Evolutionary conservation across 2,329 filamentous ascomycete species (phyloP).

Genomic region (Trichoderma hamatum): DNA sequence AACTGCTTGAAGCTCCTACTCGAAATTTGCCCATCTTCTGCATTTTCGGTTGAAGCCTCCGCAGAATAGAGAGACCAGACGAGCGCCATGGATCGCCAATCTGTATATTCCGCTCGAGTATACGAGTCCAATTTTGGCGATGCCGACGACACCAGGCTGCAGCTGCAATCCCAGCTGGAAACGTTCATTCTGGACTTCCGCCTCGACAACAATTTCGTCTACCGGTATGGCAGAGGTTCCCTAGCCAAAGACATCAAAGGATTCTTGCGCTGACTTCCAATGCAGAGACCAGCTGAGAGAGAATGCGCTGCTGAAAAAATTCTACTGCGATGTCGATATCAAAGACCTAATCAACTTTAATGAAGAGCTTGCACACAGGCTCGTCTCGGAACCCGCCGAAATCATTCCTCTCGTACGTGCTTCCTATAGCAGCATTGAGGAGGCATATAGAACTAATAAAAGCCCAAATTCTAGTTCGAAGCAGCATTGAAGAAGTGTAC

Average conservation of each 20-base stretch:
- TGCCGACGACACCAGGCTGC: constrained; percentile 68
- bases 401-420: constrained; percentile 80
- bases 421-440: not conserved
- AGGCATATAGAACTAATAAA: not conserved
- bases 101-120: constrained; percentile 82
- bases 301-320: constrained; percentile 91
- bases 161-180: constrained; percentile 78
- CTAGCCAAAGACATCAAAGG: not conserved
- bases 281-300: constrained; percentile 89
- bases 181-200: constrained; percentile 93
- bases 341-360: constrained; percentile 95
- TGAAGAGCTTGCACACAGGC: constrained; percentile 87
- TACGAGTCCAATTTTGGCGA: constrained; percentile 69
- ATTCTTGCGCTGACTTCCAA: constrained; percentile 24
- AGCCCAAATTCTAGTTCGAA: constrained; percentile 69
- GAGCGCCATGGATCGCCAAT: constrained; percentile 77
- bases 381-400: constrained; percentile 87
- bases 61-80: constrained; percentile 13
- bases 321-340: constrained; percentile 95
- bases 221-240: constrained; percentile 65
- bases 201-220: constrained; percentile 92
- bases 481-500: constrained; percentile 87
- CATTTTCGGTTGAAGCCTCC: constrained; percentile 23
- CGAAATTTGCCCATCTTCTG: not conserved
- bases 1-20: not conserved